phyloP scores from a whole-genome alignment of 1,284 basidiomycete genomes.

The Pyrrhoderma lamaoense region DNA sequence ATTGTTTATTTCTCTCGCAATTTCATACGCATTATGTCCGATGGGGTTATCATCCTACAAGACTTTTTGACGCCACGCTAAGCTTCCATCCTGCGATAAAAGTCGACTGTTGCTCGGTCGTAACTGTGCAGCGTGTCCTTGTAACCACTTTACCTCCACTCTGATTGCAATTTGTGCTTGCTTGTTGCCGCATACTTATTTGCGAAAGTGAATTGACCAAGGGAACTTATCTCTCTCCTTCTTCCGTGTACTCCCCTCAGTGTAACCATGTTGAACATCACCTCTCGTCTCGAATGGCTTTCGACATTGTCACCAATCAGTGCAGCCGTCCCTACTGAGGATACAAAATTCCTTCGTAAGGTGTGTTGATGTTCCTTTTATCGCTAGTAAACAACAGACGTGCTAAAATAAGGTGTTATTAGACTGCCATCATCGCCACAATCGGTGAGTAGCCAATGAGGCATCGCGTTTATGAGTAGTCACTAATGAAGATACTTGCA shows the following conservation, averaged over 20 bases:
- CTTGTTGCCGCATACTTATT: background rate
- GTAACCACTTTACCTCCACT: slow-evolving; percentile 14
- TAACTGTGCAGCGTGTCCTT: slow-evolving; percentile 1
- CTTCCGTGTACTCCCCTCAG: no score
- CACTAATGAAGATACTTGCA: background rate
- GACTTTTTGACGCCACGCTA: no score
- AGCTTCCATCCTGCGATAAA: no score
- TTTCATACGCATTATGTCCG: no score
- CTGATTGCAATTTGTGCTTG: background rate
- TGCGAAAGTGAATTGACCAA: no score
- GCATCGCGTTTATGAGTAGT: slow-evolving; percentile 7
- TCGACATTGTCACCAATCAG: slow-evolving; percentile 70
- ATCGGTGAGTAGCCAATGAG: slow-evolving; percentile 56
- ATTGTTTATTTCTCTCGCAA: no score
- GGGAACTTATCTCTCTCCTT: no score
- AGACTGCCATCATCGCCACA: slow-evolving; percentile 96
- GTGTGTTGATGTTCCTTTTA: slow-evolving; percentile 35
- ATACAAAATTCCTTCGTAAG: slow-evolving; percentile 86
- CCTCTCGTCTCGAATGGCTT: slow-evolving; percentile 89
- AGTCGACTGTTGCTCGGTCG: no score
- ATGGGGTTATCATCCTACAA: no score
- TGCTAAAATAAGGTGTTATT: slow-evolving; percentile 8
- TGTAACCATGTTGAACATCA: slow-evolving; percentile 25
- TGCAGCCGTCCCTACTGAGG: slow-evolving; percentile 59
- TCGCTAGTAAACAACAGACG: slow-evolving; percentile 7